Evolutionary conservation across 352 stramenopile genomes (phyloP), one percentile per base, ranked within the genome.

Genomic region (Phytophthora sansomeana): DNA sequence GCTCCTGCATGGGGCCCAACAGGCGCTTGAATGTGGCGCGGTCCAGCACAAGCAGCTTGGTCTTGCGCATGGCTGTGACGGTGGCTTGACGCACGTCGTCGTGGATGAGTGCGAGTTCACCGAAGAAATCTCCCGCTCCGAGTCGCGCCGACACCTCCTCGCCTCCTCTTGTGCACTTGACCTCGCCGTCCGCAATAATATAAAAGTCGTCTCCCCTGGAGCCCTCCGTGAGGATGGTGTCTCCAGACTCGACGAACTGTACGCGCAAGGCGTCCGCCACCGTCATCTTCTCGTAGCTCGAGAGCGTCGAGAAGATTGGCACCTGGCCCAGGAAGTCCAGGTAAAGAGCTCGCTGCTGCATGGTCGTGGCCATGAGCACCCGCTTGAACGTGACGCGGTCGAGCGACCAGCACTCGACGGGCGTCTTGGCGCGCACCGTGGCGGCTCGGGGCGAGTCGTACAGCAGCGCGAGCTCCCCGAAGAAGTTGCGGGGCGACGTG

Each of bases 401-500:
- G 46, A 98, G 77, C 26, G 78, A 86, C 94, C 94, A 98, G 51
- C 95, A 82, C 54, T 93, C 87, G 41, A 87, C 92, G 48, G 74
- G 61, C 19, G 78, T 88, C 36, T 72, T 67, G 0, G 86, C 81
- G 11, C 73, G 69, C 50, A 97, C 86, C 4, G 95, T 98, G 1
- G 95, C 95, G 6, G 89, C 87, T 41, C 96, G 65, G 13, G 96
- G 92, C 29, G 88, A 83, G 60, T 98, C 89, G 71, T 98, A 98
- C 33, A 99, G 81, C 43, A 98, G 77, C 8, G 96, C 96, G 29
- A 99, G 75, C 78, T 99, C 96, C 17, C 96, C 96, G 62, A 98
- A 99, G 58, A 81, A 90, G 36, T 90, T 85, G 38, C 81, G 75
- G 13, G 73, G 55, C 0, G 72, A 81, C 3, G 97, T 80, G 35